Percentiles rank a stretch among this genome's conserved stretches.
These are phyloP conservation scores for Ceratocystis huliohia DNA, from an alignment of 2,329 filamentous ascomycete species.

Conservation along the genomic window DNA sequence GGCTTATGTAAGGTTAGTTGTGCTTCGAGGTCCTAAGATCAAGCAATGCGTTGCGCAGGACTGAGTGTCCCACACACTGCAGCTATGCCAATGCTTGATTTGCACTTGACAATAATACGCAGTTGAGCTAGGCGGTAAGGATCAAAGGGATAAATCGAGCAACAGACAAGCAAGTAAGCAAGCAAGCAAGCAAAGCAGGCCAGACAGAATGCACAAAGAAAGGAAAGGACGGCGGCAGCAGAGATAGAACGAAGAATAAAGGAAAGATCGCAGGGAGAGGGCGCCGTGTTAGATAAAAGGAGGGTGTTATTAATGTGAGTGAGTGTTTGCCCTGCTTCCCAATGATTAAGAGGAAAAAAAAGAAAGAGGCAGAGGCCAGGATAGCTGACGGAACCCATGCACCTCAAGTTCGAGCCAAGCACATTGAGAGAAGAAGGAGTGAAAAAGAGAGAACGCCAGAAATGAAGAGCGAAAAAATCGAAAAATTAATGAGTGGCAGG, in stretches of 20 bases:
- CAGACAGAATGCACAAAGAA: not conserved
- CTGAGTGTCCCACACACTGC: not conserved
- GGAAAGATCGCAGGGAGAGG: not conserved
- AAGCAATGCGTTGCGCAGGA: not conserved
- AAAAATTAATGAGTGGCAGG: not conserved
- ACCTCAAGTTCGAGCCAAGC: not conserved
- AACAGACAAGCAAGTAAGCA: not conserved
- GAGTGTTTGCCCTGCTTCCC: not conserved
- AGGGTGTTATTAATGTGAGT: not conserved
- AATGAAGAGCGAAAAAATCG: not conserved
- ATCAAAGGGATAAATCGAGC: not conserved
- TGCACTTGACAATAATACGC: not conserved
- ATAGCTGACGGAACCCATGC: not conserved
- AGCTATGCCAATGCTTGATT: not conserved
- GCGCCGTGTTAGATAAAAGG: slow-evolving; percentile 7
- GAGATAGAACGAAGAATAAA: not conserved
- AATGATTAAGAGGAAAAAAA: not conserved
- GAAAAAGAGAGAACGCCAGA: not conserved
- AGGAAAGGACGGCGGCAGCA: not conserved
- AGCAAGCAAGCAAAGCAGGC: not conserved
- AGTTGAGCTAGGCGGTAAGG: not conserved
- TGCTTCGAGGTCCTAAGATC: not conserved
- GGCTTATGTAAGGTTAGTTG: not conserved
- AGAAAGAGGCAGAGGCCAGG: slow-evolving; percentile 4
- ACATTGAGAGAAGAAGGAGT: not conserved